A percentile compares a stretch with the other conserved stretches of the same genome.
phyloP scores from a whole-genome alignment of 2,329 filamentous ascomycete species.

The Neonectria magnoliae region DNA sequence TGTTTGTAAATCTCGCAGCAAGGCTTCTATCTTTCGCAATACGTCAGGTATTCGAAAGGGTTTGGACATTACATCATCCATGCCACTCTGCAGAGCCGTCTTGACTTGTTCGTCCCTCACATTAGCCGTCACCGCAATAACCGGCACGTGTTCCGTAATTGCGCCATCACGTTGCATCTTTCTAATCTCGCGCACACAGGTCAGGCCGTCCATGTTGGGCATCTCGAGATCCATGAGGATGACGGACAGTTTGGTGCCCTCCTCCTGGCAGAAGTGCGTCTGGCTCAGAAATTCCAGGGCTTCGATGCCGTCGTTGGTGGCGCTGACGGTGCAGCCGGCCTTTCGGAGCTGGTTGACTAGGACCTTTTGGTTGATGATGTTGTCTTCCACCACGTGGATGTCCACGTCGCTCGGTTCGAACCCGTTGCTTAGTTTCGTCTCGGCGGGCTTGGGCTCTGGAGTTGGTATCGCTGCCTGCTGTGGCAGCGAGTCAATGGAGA shows the following conservation, averaged over 20 bases:
- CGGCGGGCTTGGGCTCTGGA: not conserved
- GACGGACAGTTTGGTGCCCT: conserved; percentile 47
- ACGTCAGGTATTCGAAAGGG: conserved; percentile 65
- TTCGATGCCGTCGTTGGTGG: conserved; percentile 71
- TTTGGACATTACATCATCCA: conserved; percentile 66
- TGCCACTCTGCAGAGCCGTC: conserved; percentile 49
- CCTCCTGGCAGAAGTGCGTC: conserved; percentile 43
- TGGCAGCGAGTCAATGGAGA: not conserved
- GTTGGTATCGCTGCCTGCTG: not conserved
- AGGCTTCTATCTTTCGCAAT: conserved; percentile 61
- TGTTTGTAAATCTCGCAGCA: conserved; percentile 8
- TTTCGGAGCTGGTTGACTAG: conserved; percentile 71
- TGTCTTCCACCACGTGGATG: conserved; percentile 74
- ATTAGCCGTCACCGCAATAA: conserved; percentile 60
- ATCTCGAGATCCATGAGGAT: conserved; percentile 61
- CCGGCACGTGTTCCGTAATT: conserved; percentile 50
- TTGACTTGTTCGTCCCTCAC: conserved; percentile 59
- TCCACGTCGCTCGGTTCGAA: conserved; percentile 51
- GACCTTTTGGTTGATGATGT: conserved; percentile 74
- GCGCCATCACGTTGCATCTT: conserved; percentile 48
- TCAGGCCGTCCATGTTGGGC: conserved; percentile 60
- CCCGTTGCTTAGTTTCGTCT: not conserved
- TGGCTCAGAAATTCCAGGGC: conserved; percentile 54
- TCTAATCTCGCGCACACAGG: conserved; percentile 53
- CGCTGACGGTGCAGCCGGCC: conserved; percentile 66